Evolutionary conservation across 2,329 filamentous ascomycete genomes (phyloP).

Genomic region (Emmonsia crescens): DNA sequence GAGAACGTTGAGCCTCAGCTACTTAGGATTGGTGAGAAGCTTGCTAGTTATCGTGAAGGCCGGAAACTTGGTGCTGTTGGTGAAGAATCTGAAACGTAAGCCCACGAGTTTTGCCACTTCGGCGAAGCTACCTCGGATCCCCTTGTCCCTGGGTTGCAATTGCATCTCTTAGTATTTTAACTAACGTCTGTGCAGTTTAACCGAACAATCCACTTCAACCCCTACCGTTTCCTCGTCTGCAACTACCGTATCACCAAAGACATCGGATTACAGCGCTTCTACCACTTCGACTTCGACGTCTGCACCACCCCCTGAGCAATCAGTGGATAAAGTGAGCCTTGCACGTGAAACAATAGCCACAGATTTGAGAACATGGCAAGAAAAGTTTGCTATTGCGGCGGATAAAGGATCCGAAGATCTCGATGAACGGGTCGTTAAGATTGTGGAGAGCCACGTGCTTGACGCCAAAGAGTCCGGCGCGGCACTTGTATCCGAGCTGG

Average conservation of each 20-base stretch:
- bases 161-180: neutral
- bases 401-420: conserved; percentile 70
- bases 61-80: conserved; percentile 51
- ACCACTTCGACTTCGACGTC: conserved; percentile 13
- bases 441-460: conserved; percentile 55
- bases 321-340: conserved; percentile 32
- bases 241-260: conserved; percentile 6
- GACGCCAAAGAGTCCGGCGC: conserved; percentile 36
- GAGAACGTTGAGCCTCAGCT: conserved; percentile 95
- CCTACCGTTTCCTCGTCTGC: conserved; percentile 15
- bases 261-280: conserved; percentile 1
- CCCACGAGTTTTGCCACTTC: no score
- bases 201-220: conserved; percentile 8
- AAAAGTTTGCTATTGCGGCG: conserved; percentile 73
- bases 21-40: conserved; percentile 77
- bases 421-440: conserved; percentile 52
- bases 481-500: conserved; percentile 53
- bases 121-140: neutral
- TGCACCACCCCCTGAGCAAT: conserved; percentile 30
- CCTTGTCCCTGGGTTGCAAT: neutral
- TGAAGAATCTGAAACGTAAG: conserved; percentile 43
- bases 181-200: conserved; percentile 4
- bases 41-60: conserved; percentile 54
- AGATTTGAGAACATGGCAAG: conserved; percentile 77
- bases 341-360: conserved; percentile 49